Percentiles rank a stretch among this genome's conserved stretches.
phyloP scores from a whole-genome alignment of 1,139 yeast genomes.

The Tardiomyces blankii region DNA sequence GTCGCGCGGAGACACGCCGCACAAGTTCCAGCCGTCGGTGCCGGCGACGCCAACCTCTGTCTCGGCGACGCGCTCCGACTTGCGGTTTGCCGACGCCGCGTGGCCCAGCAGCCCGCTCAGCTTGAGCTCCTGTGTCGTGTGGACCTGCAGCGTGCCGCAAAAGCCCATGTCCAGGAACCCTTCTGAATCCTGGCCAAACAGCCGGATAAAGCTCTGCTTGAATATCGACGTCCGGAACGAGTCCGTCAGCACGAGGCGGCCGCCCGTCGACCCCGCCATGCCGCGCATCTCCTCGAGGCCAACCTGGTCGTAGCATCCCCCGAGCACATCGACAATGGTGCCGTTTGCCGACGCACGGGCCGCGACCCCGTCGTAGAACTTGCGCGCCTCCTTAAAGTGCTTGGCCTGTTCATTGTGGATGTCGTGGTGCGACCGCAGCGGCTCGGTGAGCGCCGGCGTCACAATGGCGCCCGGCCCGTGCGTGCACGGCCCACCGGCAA shows the following conservation, averaged over 20 bases:
- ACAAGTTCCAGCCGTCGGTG: slow-evolving; percentile 65
- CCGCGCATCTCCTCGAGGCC: slow-evolving; percentile 92
- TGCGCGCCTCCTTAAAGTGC: slow-evolving; percentile 77
- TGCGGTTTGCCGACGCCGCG: slow-evolving; percentile 44
- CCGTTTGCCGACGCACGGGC: slow-evolving; percentile 60
- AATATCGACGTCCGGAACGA: slow-evolving; percentile 91
- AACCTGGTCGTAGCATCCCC: slow-evolving; percentile 93
- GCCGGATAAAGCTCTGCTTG: slow-evolving; percentile 78
- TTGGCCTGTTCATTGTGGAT: slow-evolving; percentile 62
- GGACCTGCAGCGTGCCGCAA: slow-evolving; percentile 67
- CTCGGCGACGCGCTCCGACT: slow-evolving; percentile 53
- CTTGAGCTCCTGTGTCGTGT: slow-evolving; percentile 76
- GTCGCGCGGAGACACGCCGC: slow-evolving; percentile 65
- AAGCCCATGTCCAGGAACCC: slow-evolving; percentile 63
- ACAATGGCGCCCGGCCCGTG: slow-evolving; percentile 84
- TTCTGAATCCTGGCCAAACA: slow-evolving; percentile 74
- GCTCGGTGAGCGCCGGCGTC: slow-evolving; percentile 74
- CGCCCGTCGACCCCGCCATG: slow-evolving; percentile 77
- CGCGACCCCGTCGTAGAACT: slow-evolving; percentile 68
- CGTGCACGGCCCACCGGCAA: slow-evolving; percentile 82
- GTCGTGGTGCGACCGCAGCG: slow-evolving; percentile 90
- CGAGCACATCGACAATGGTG: slow-evolving; percentile 79
- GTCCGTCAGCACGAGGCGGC: slow-evolving; percentile 76
- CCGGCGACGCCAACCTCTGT: slow-evolving; percentile 80
- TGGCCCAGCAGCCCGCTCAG: slow-evolving; percentile 87